phyloP scores from a whole-genome alignment of 345 rosid species.

The Mallotus nudiflorus region DNA sequence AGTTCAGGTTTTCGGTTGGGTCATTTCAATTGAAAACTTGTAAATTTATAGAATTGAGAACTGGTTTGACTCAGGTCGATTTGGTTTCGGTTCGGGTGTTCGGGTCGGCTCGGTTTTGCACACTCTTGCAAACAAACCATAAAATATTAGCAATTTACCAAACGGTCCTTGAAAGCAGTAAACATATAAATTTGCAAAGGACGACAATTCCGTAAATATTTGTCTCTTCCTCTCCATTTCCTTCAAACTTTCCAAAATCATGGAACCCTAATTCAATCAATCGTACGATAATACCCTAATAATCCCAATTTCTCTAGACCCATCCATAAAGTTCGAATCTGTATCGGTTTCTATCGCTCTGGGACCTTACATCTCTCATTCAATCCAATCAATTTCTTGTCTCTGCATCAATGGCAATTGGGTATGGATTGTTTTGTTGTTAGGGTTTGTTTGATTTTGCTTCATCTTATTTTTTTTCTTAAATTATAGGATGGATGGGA shows the following conservation, averaged over 20 bases:
- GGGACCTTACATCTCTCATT: neutral
- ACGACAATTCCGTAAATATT: neutral
- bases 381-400: neutral
- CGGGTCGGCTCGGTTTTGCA: no score
- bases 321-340: conserved; percentile 1
- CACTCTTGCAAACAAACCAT: no score
- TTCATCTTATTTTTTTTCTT: neutral
- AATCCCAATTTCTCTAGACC: neutral
- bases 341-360: neutral
- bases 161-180: neutral
- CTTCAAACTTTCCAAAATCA: neutral
- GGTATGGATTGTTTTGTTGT: neutral
- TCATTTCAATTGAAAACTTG: no score
- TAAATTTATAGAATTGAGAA: no score
- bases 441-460: neutral
- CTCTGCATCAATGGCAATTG: neutral
- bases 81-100: no score
- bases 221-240: neutral
- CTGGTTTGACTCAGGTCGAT: no score
- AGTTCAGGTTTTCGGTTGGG: no score
- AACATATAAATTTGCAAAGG: neutral
- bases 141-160: no score
- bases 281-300: neutral
- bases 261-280: conserved; percentile 5
- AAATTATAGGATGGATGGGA: conserved; percentile 64